Conservation (phyloP, 208 protist genomes). For the Trypanosoma congolense region DNA sequence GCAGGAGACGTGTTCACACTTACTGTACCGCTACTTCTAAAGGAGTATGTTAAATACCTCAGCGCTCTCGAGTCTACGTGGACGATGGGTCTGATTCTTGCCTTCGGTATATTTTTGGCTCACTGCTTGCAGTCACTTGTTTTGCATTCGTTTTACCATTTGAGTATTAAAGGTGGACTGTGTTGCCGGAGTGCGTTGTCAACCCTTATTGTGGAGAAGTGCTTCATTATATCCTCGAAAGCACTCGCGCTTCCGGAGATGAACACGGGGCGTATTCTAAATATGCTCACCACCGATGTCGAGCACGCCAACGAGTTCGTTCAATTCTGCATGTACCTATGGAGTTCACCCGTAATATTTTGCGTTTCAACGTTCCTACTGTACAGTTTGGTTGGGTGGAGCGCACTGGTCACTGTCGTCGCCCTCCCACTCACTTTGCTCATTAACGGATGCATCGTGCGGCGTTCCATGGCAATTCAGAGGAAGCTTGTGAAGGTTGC, state of each 20-base stretch:
- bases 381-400: conserved; percentile 29
- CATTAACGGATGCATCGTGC: conserved; percentile 31
- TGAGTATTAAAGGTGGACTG: conserved; percentile 18
- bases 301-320: conserved; percentile 46
- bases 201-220: conserved; percentile 57
- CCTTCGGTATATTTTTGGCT: conserved; percentile 35
- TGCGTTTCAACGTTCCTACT: conserved; percentile 24
- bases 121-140: conserved; percentile 38
- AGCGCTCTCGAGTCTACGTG: conserved; percentile 6
- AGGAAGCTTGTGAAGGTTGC: conserved; percentile 23
- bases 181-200: conserved; percentile 16
- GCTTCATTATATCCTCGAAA: conserved; percentile 29
- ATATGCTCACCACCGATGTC: conserved; percentile 59
- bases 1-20: conserved; percentile 41
- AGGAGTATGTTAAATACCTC: conserved; percentile 27
- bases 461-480: conserved; percentile 16
- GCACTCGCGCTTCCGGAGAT: conserved; percentile 36
- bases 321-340: conserved; percentile 38
- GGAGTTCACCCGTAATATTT: conserved; percentile 45
- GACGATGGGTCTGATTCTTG: conserved; percentile 30
- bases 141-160: conserved; percentile 54
- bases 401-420: conserved; percentile 42
- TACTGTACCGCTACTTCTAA: conserved; percentile 40
- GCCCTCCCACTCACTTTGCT: conserved; percentile 44
- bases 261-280: conserved; percentile 65